phyloP scores from a whole-genome alignment of 495 filamentous ascomycete species.

The Hamigera avellanea region DNA sequence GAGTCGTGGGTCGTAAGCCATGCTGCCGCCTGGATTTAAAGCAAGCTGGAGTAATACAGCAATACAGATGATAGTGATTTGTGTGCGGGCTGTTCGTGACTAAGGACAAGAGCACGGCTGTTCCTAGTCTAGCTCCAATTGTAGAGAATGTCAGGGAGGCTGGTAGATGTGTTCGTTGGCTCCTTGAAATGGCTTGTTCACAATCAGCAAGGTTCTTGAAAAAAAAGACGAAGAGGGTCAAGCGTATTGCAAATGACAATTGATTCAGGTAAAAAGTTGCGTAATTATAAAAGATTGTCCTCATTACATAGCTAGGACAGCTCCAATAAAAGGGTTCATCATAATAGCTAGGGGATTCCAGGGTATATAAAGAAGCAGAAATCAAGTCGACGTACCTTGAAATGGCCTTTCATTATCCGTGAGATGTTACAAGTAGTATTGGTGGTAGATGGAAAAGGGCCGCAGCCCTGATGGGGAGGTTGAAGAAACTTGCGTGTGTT shows the following conservation, averaged over 20 bases:
- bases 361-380: conserved; percentile 2
- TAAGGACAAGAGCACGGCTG: no score
- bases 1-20: conserved; percentile 47
- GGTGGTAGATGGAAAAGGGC: conserved; percentile 14
- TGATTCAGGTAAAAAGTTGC: conserved; percentile 23
- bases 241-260: conserved; percentile 5
- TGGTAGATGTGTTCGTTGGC: conserved; percentile 28
- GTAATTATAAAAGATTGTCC: conserved; percentile 40
- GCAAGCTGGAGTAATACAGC: no score
- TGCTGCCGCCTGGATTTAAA: conserved; percentile 14
- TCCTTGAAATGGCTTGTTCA: conserved; percentile 21
- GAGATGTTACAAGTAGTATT: background rate
- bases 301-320: conserved; percentile 71
- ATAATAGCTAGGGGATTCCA: conserved; percentile 20
- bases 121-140: no score
- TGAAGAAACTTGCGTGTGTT: conserved; percentile 6
- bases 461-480: conserved; percentile 23
- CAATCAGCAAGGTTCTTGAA: conserved; percentile 12
- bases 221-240: conserved; percentile 2
- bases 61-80: background rate
- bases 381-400: conserved; percentile 22
- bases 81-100: conserved; percentile 1
- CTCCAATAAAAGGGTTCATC: conserved; percentile 86
- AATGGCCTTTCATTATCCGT: conserved; percentile 22
- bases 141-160: conserved; percentile 21